Evolutionary conservation across 495 filamentous ascomycete genomes (phyloP).

Genomic region (Aspergillus haitiensis): DNA sequence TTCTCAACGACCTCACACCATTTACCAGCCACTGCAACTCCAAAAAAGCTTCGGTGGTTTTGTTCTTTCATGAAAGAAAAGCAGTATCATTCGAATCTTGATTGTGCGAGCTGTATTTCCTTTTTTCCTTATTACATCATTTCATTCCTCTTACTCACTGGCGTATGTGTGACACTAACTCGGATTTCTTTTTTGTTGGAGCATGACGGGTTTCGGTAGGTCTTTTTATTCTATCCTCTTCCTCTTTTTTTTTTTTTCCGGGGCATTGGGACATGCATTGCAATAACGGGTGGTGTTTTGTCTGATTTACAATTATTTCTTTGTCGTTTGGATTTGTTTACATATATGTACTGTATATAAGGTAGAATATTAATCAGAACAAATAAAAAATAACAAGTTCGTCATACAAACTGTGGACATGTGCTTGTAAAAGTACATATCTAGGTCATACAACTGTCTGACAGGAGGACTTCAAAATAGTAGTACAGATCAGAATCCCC

Average conservation of each 20-base stretch:
- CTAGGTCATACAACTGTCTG: not conserved
- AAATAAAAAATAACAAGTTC: not conserved
- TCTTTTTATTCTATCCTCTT: not conserved
- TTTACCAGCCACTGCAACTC: not conserved
- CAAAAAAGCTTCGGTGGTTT: not conserved
- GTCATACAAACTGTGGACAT: not conserved
- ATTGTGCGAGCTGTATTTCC: not conserved
- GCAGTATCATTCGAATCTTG: not conserved
- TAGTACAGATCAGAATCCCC: not conserved
- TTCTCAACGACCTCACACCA: not conserved
- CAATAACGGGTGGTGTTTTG: not conserved
- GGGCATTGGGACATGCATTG: not conserved
- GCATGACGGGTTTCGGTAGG: slow-evolving; percentile 1
- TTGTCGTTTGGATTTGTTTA: not conserved
- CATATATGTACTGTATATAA: slow-evolving; percentile 11
- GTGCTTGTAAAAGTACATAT: not conserved
- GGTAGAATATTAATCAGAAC: not conserved
- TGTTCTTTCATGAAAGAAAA: too few relatives aligned
- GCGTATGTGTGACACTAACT: not conserved
- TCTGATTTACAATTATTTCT: not conserved
- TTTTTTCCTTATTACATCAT: not conserved
- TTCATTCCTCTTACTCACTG: not conserved
- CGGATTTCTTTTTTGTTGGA: not conserved
- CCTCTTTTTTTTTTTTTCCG: not conserved
- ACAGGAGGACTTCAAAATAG: not conserved